Conservation (phyloP, 2,329 filamentous ascomycete genomes). For the Camillea tinctor region DNA sequence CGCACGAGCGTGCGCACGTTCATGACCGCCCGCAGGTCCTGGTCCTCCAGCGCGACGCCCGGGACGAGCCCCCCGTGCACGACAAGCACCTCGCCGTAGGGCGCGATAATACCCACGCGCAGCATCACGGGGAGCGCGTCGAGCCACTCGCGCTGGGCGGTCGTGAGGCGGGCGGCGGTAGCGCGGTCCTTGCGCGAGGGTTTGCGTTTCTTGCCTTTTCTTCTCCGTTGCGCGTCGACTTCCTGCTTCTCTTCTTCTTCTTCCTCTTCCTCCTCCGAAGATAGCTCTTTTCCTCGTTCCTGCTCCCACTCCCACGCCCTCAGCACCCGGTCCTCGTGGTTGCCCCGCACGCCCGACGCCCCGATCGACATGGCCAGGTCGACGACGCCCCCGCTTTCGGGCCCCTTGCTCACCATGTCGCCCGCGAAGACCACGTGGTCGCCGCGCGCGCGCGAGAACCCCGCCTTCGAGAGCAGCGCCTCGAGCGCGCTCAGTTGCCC, state of each 20-base stretch:
- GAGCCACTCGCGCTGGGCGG: slow-evolving; percentile 68
- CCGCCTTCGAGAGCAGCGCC: slow-evolving; percentile 63
- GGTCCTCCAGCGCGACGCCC: slow-evolving; percentile 65
- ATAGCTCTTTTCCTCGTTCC: slow-evolving; percentile 9
- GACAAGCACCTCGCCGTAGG: slow-evolving; percentile 62
- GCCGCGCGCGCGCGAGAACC: slow-evolving; percentile 53
- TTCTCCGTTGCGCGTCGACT: slow-evolving; percentile 46
- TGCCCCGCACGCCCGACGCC: slow-evolving; percentile 83
- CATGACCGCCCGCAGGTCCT: slow-evolving; percentile 81
- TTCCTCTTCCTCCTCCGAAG: slow-evolving; percentile 22
- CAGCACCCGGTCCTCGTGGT: slow-evolving; percentile 88
- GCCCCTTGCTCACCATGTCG: slow-evolving; percentile 83
- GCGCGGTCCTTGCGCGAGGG: slow-evolving; percentile 46
- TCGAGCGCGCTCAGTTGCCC: slow-evolving; percentile 72
- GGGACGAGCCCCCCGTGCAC: slow-evolving; percentile 88
- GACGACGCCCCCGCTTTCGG: slow-evolving; percentile 76
- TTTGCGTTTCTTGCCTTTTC: slow-evolving; percentile 23
- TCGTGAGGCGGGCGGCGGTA: slow-evolving; percentile 51
- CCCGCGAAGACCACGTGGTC: slow-evolving; percentile 79
- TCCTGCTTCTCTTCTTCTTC: slow-evolving; percentile 4
- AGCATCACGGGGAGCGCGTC: slow-evolving; percentile 75
- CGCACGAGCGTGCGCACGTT: slow-evolving; percentile 79
- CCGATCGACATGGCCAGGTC: slow-evolving; percentile 69
- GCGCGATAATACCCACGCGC: slow-evolving; percentile 61
- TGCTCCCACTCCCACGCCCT: slow-evolving; percentile 49